Evolutionary conservation across 441 rosid species (phyloP).

Genomic region (Pelargonium myrrhifolium): DNA sequence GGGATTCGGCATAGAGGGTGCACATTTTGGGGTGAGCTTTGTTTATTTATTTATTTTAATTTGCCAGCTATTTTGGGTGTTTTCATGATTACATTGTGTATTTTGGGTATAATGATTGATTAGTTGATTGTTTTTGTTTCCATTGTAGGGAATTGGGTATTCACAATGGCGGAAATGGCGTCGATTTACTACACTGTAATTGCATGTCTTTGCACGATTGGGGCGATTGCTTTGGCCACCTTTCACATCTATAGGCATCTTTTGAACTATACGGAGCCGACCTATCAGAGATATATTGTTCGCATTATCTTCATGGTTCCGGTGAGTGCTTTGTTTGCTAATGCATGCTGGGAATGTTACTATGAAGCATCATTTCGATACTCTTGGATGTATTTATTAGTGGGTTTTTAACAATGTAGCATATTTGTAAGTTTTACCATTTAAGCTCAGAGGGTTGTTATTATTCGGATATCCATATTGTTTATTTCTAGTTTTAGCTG

Average conservation of each 20-base stretch:
- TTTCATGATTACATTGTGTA: background rate
- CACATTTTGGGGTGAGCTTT: background rate
- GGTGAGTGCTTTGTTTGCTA: conserved; percentile 34
- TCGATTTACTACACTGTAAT: conserved; percentile 46
- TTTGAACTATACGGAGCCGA: conserved; percentile 88
- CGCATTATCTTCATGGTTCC: conserved; percentile 94
- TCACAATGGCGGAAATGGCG: conserved; percentile 47
- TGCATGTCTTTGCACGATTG: conserved; percentile 65
- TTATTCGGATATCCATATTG: no score
- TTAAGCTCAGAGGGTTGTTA: no score
- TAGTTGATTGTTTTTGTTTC: background rate
- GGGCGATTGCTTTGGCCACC: conserved; percentile 66
- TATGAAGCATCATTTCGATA: no score
- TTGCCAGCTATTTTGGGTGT: background rate
- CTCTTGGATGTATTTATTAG: no score
- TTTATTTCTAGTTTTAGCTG: no score
- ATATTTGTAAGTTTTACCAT: no score
- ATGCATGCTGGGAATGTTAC: no score
- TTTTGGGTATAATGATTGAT: background rate
- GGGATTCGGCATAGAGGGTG: background rate
- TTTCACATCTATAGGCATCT: conserved; percentile 81
- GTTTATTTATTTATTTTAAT: background rate
- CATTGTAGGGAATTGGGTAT: background rate
- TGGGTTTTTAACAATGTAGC: no score
- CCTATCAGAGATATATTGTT: conserved; percentile 83